Conservation (phyloP, 2,329 filamentous ascomycete genomes). For the Aspergillus proliferans region DNA sequence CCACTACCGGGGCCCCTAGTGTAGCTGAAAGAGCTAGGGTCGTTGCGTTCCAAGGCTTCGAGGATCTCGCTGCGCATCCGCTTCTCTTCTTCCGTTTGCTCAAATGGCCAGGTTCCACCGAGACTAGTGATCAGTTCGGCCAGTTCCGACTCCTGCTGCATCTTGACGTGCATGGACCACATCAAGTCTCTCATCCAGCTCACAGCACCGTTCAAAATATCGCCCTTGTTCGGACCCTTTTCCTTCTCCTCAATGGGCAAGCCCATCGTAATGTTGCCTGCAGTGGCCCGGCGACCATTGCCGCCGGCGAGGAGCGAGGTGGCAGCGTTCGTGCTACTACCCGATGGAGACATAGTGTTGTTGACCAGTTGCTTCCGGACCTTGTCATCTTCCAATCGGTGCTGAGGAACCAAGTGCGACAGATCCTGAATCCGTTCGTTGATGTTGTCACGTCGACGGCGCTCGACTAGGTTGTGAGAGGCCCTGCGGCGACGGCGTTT, state of each 20-base stretch:
- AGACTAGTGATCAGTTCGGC: conserved; percentile 66
- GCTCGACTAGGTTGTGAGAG: conserved; percentile 94
- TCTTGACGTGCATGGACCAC: conserved; percentile 89
- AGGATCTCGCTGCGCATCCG: conserved; percentile 92
- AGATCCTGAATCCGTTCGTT: conserved; percentile 97
- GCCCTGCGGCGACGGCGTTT: conserved; percentile 87
- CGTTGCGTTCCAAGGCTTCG: conserved; percentile 78
- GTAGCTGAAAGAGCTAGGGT: conserved; percentile 70
- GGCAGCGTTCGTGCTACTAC: conserved; percentile 52
- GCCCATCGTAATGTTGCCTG: conserved; percentile 83
- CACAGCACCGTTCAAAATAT: conserved; percentile 94
- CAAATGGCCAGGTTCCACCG: conserved; percentile 71
- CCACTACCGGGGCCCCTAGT: conserved; percentile 76
- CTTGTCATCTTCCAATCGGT: conserved; percentile 94
- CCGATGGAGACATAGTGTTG: conserved; percentile 78
- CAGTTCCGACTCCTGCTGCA: conserved; percentile 83
- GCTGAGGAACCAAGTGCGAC: conserved; percentile 83
- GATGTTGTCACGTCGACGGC: conserved; percentile 91
- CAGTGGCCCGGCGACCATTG: conserved; percentile 70
- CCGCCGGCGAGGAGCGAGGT: conserved; percentile 84
- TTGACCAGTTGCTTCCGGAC: conserved; percentile 91
- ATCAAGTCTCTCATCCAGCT: conserved; percentile 96
- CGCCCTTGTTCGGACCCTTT: conserved; percentile 97
- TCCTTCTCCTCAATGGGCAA: conserved; percentile 95
- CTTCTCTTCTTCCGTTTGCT: conserved; percentile 82